These are phyloP conservation scores for Paraphoma chrysanthemicola DNA, from an alignment of 2,329 filamentous ascomycete species.

Conservation along the genomic window DNA sequence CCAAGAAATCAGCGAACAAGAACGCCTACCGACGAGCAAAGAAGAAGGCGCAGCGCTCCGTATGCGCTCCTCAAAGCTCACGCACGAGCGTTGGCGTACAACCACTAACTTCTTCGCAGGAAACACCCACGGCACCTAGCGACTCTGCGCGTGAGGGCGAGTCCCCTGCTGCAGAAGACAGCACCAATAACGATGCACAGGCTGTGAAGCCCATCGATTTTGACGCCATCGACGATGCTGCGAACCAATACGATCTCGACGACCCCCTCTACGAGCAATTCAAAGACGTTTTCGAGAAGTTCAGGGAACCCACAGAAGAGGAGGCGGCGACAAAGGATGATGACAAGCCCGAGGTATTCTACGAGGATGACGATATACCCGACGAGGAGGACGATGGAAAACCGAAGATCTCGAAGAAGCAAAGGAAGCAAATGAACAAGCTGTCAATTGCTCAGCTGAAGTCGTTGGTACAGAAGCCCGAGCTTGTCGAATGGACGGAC, in stretches of 20 bases:
- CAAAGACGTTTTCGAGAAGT: conserved; percentile 81
- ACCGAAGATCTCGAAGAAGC: conserved; percentile 88
- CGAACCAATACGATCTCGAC: conserved; percentile 64
- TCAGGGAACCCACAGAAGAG: conserved; percentile 64
- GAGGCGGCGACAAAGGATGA: conserved; percentile 58
- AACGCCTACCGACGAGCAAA: conserved; percentile 92
- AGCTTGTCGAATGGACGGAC: conserved; percentile 98
- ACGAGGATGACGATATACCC: conserved; percentile 82
- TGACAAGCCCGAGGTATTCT: conserved; percentile 86
- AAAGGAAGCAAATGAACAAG: conserved; percentile 88
- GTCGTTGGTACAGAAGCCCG: conserved; percentile 85
- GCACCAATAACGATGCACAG: conserved; percentile 43
- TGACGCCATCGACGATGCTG: conserved; percentile 39
- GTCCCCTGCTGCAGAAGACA: conserved; percentile 41
- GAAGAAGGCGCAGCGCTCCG: conserved; percentile 87
- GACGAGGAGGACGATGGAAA: conserved; percentile 77
- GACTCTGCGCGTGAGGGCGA: conserved; percentile 48
- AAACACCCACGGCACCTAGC: conserved; percentile 40
- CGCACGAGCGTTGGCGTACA: not conserved
- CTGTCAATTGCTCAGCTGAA: conserved; percentile 95
- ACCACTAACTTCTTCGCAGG: conserved; percentile 36
- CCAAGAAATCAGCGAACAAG: conserved; percentile 77
- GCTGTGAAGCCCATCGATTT: conserved; percentile 57
- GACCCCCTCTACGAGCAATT: conserved; percentile 85
- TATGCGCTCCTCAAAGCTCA: conserved; percentile 38